Evolutionary conservation across 2,329 filamentous ascomycete species (phyloP), one percentile per base, ranked within the genome.

Genomic region (Grosmannia clavigera): DNA sequence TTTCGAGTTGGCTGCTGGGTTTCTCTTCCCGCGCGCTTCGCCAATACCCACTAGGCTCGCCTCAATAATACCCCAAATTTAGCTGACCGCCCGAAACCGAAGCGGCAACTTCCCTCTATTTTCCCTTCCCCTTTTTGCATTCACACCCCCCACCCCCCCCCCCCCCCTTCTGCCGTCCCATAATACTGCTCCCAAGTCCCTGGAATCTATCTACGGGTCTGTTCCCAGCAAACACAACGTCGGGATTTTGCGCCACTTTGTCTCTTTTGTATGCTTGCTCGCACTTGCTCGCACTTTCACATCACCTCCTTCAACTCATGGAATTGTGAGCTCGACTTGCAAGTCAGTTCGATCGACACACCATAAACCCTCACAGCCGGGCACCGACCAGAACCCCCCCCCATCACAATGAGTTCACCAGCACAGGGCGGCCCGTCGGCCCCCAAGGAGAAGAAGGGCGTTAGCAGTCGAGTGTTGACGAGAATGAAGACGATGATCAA

Each of bases 401-500:
- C 6, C n/a, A 48, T 9, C 43, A 59, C 55, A 57, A 79, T 78
- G 76, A 78, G 75, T 62, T 75, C 76, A 14, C 68, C 72, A 53
- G 71, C 72, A 60, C 75, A 72, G 61, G 68, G 67, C 56, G 72
- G 71, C 65, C 69, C 71, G 48, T 71, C 68, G 58, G 67, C 65
- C 61, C 66, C 69, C 53, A 73, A 71, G 66, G 74, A 76, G 65
- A 79, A 75, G 70, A 79, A 73, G 68, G 74, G 75, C 14, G 65
- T 81, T 33, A 75, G 74, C 58, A 80, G 73, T 59, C 79, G 73
- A 66, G 70, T 81, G 25, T 63, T 81, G 38, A 75, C 74, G 43
- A 72, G 76, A 43, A 72, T 79, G 67, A 81, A 76, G 72, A 77
- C 77, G 3, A 77, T 78, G 38, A 72, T 81, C 60, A 79, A 72